phyloP scores from a whole-genome alignment of 2,329 filamentous ascomycete species.

The Ascosphaera apis region DNA sequence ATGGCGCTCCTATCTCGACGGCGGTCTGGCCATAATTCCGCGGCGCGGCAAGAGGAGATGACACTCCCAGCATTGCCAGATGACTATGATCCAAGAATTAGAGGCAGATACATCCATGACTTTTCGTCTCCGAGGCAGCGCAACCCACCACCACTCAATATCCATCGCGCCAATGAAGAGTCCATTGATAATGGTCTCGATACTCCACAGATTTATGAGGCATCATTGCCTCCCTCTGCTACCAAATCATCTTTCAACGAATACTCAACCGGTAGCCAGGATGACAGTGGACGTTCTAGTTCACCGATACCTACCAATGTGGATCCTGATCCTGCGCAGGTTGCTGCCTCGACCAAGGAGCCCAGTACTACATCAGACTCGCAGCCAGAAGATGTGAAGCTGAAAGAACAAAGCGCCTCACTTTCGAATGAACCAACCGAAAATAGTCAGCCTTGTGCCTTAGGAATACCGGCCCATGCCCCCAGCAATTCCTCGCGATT shows the following conservation, averaged over 20 bases:
- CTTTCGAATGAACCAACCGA: no score
- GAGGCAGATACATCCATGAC: slow-evolving; percentile 40
- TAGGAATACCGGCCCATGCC: slow-evolving; percentile 22
- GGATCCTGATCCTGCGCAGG: no score
- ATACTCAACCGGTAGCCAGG: no score
- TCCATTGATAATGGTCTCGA: neutral
- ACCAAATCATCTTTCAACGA: no score
- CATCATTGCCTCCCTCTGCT: neutral
- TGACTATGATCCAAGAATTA: slow-evolving; percentile 39
- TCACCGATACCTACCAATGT: no score
- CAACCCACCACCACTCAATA: neutral
- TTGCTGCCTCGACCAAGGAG: no score
- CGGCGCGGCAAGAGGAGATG: slow-evolving; percentile 26
- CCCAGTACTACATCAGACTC: no score
- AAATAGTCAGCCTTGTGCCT: slow-evolving; percentile 10
- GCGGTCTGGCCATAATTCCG: slow-evolving; percentile 28
- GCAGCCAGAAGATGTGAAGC: no score
- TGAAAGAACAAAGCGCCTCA: no score
- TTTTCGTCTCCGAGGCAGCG: slow-evolving; percentile 36
- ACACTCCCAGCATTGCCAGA: slow-evolving; percentile 30
- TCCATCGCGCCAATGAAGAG: neutral
- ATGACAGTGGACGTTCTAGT: no score
- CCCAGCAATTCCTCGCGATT: slow-evolving; percentile 39
- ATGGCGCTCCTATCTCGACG: slow-evolving; percentile 36
- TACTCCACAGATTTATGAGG: neutral